Evolutionary conservation across 495 filamentous ascomycete species (phyloP).

Genomic region (Aspergillus coremiiformis): DNA sequence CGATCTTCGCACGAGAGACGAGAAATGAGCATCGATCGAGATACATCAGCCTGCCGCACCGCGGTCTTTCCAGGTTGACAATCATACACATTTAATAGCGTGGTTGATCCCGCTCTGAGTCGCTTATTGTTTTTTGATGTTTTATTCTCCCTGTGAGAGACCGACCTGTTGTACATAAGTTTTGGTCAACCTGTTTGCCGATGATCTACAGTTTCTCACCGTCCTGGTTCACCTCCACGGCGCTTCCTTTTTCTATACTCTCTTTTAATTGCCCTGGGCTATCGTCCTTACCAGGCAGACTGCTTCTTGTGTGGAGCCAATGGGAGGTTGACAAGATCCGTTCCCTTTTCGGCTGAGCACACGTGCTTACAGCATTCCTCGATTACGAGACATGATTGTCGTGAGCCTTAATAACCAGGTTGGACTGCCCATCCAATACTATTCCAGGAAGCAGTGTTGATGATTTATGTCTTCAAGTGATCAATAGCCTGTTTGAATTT

Average conservation of each 20-base stretch:
- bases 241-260: background rate
- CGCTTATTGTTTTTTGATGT: slow-evolving; percentile 6
- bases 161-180: slow-evolving; percentile 14
- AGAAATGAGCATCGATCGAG: slow-evolving; percentile 29
- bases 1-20: slow-evolving; percentile 35
- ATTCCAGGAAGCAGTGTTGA: slow-evolving; percentile 9
- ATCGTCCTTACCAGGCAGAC: background rate
- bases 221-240: background rate
- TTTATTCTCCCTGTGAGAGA: slow-evolving; percentile 11
- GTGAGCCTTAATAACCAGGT: too few relatives aligned
- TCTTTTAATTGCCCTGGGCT: slow-evolving; percentile 5
- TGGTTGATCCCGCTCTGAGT: slow-evolving; percentile 19
- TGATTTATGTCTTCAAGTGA: slow-evolving; percentile 7
- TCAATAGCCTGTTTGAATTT: slow-evolving; percentile 1
- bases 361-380: too few relatives aligned
- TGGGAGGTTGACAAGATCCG: background rate
- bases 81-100: slow-evolving; percentile 17
- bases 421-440: background rate
- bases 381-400: too few relatives aligned
- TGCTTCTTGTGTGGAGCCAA: background rate
- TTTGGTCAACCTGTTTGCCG: slow-evolving; percentile 8
- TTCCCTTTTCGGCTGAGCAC: background rate
- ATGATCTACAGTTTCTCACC: slow-evolving; percentile 1
- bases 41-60: slow-evolving; percentile 8
- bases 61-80: slow-evolving; percentile 8